These are phyloP conservation scores for Schrenkiella parvula DNA, from an alignment of 345 rosid genomes.

Conservation along the genomic window DNA sequence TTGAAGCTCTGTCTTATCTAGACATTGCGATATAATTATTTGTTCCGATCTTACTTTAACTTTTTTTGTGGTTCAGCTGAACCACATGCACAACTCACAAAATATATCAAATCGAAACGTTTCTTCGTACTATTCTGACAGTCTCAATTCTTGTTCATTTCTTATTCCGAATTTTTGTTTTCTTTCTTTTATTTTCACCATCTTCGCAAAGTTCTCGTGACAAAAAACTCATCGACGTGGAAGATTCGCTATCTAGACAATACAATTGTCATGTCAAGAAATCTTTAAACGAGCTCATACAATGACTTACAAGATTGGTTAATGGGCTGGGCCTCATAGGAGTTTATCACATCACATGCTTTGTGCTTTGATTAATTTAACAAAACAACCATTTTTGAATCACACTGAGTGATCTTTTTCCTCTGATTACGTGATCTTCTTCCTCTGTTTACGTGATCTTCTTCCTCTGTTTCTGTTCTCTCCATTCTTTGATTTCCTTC, in stretches of 20 bases:
- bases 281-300: background rate
- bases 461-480: conserved; percentile 42
- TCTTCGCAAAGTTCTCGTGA: background rate
- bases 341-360: background rate
- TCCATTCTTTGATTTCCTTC: conserved; percentile 53
- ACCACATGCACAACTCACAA: background rate
- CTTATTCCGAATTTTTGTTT: background rate
- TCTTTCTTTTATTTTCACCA: background rate
- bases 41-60: background rate
- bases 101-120: background rate
- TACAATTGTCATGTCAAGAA: background rate
- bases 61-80: background rate
- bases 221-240: background rate
- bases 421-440: conserved; percentile 21
- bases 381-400: background rate
- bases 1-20: background rate
- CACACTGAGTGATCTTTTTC: too few species aligned
- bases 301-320: background rate
- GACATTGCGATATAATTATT: background rate
- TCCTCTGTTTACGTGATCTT: conserved; percentile 31
- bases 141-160: background rate
- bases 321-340: background rate
- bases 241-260: background rate
- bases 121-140: background rate
- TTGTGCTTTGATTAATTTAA: background rate